Base-by-base conservation (phyloP, 768 basidiomycete genomes). In the Lentinula aciculospora region DNA sequence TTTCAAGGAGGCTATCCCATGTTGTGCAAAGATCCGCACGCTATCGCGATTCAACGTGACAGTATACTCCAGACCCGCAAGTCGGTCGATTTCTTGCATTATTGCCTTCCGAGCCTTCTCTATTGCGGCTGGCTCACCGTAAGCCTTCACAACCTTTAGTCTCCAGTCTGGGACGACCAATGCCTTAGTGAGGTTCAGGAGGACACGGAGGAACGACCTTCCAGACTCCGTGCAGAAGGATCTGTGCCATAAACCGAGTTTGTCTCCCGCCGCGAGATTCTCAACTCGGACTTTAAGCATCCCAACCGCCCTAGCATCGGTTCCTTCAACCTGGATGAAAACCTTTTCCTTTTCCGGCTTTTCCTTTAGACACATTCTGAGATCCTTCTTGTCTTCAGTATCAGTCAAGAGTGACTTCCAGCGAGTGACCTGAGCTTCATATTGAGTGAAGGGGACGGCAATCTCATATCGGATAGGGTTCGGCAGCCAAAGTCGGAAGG, bases 231-330 rank as follows among this genome's bases (percentile, higher is more conserved):
- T 60, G 32, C 47, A 63, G 58, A 84, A 73, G 0, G 73, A 72
- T 32, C 72, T 67, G 66, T 84, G 83, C 83, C 82, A 85, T 4
- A 47, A 1, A 32, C 73, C 73, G 3, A 68, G 67, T 34, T 68
- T 77, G 39, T 80, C 77, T 4, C 84, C 84, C 23, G 71, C 72
- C 2, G 75, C 77, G 37, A 86, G 64, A 53, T 71, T 76, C 65
- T 86, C 85, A 0, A 82, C 79, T 53, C 83, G 71, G 12, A 85
- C 83, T 68, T 85, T 86, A 59, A 86, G 63, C 4, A 76, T 72
- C 1, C 85, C 85, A 1, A 79, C 74, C 1, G 75, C 75, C 61
- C 79, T 77, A 67, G 80, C 80, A 50, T 79, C 78, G 13, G 78
- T 71, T 0, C 84, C 84, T 1, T 70, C 62, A n/a, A 85, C 71